phyloP scores from a whole-genome alignment of 768 basidiomycete genomes.

The Phanerochaete sordida region DNA sequence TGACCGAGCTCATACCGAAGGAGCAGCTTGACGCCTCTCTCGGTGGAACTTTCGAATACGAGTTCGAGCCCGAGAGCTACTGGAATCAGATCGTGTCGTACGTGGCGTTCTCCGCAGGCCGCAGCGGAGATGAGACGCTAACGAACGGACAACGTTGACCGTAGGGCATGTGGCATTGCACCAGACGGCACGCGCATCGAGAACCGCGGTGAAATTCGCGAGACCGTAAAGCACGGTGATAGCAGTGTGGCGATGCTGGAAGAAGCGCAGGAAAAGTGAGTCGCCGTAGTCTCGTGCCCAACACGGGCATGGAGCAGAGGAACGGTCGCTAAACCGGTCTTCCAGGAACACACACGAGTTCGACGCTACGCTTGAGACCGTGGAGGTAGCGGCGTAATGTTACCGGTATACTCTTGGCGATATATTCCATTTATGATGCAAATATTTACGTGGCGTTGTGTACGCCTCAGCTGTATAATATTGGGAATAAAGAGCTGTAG shows the following conservation, averaged over 20 bases:
- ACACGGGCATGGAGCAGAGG: too few relatives aligned
- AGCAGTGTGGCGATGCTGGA: too few relatives aligned
- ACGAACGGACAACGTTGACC: too few relatives aligned
- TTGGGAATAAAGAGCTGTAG: too few relatives aligned
- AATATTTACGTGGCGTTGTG: too few relatives aligned
- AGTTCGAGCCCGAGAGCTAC: constrained; percentile 71
- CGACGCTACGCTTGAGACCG: not conserved
- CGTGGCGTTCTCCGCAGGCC: constrained; percentile 18
- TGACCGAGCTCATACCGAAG: constrained; percentile 68
- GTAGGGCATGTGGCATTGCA: constrained; percentile 27
- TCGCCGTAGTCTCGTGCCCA: not conserved
- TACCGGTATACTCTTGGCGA: too few relatives aligned
- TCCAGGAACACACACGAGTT: constrained; percentile 5
- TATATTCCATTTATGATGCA: not conserved
- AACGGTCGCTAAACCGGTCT: not conserved
- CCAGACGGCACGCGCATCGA: constrained; percentile 27
- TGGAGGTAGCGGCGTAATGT: not conserved
- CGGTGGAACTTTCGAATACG: constrained; percentile 70
- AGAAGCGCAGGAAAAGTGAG: constrained; percentile 4
- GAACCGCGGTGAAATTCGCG: not conserved
- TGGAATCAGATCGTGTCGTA: constrained; percentile 78
- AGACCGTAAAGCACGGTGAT: too few relatives aligned
- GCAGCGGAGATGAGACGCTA: too few relatives aligned
- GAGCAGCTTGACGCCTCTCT: constrained; percentile 82
- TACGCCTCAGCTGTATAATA: too few relatives aligned